phyloP scores from a whole-genome alignment of 2,329 filamentous ascomycete species.

The Mollisia scopiformis region DNA sequence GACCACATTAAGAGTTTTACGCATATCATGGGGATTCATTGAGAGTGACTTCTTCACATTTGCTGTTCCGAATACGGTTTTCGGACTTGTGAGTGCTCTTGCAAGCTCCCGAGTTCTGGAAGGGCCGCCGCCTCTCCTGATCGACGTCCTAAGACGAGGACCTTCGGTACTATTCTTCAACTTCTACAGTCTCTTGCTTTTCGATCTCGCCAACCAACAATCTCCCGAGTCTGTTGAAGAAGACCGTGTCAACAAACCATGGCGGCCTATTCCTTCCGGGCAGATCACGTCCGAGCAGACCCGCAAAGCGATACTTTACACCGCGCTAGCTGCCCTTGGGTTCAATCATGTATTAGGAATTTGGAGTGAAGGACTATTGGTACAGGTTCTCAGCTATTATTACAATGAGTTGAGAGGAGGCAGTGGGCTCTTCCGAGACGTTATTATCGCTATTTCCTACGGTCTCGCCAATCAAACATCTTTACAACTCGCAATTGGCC shows the following conservation, averaged over 20 bases:
- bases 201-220: conserved; percentile 37
- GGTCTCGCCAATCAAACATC: conserved; percentile 30
- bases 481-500: too few species aligned
- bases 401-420: conserved; percentile 22
- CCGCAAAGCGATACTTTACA: conserved; percentile 25
- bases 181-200: conserved; percentile 36
- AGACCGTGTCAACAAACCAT: conserved; percentile 39
- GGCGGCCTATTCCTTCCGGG: conserved; percentile 37
- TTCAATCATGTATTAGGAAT: conserved; percentile 30
- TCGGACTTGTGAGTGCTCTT: too few species aligned
- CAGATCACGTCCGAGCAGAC: conserved; percentile 34
- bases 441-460: conserved; percentile 17
- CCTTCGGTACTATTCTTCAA: too few species aligned
- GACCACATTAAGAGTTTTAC: too few species aligned
- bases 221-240: conserved; percentile 34
- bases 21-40: too few species aligned
- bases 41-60: too few species aligned
- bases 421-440: conserved; percentile 12
- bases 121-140: too few species aligned
- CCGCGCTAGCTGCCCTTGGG: conserved; percentile 29
- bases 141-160: too few species aligned
- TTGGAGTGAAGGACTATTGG: conserved; percentile 32
- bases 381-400: conserved; percentile 16
- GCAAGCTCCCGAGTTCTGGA: too few species aligned
- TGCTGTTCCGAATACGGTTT: too few species aligned